Conservation (phyloP, 495 filamentous ascomycete species). For the Sabuloglossum arenarium region DNA sequence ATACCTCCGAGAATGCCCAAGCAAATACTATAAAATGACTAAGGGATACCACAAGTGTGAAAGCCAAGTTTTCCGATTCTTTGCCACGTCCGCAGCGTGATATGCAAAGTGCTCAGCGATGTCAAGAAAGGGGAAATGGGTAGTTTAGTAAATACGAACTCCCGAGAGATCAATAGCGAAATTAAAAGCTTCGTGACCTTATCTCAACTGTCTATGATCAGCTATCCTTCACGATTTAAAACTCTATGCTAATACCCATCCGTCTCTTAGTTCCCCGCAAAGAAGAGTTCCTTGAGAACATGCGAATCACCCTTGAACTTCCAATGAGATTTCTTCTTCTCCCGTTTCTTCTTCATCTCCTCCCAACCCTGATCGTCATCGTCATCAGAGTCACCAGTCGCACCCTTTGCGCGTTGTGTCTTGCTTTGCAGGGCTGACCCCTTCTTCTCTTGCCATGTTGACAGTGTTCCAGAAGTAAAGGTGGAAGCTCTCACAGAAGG, state of each 20-base stretch:
- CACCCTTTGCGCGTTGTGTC: conserved; percentile 15
- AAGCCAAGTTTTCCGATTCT: not conserved
- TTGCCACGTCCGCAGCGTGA: not conserved
- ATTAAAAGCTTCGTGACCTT: not conserved
- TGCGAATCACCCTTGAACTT: conserved; percentile 34
- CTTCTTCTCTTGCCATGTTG: conserved; percentile 1
- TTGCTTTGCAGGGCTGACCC: conserved; percentile 12
- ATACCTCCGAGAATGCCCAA: not conserved
- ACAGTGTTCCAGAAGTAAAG: conserved; percentile 24
- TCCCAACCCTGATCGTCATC: conserved; percentile 76
- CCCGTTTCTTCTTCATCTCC: conserved; percentile 67
- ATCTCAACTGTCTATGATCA: not conserved
- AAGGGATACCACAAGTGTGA: not conserved
- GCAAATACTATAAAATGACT: not conserved
- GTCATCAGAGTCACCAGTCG: conserved; percentile 26
- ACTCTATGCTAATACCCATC: not conserved
- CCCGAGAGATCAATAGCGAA: not conserved
- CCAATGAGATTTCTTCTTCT: conserved; percentile 59
- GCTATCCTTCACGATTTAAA: not conserved
- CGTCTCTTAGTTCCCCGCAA: not conserved
- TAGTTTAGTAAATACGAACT: not conserved
- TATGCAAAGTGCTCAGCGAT: not conserved
- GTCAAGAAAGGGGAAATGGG: not conserved
- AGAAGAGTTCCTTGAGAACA: not conserved
- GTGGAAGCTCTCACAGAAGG: conserved; percentile 25